Conservation (phyloP, 2,329 filamentous ascomycete genomes). For the Fusarium mangiferae region DNA sequence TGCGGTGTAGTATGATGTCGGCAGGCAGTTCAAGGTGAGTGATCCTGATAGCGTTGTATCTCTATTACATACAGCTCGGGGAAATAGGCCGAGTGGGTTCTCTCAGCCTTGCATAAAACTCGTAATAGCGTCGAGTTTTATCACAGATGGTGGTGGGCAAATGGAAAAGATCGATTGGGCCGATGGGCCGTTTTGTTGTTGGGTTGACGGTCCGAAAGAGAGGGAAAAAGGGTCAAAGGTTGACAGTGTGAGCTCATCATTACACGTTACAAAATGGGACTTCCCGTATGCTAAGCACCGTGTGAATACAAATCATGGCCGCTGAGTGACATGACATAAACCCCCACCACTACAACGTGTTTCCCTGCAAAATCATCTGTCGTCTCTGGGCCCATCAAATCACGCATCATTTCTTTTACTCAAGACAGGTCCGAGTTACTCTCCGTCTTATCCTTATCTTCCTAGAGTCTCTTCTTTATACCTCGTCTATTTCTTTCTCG, state of each 20-base stretch:
- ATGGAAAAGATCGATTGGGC: slow-evolving; percentile 39
- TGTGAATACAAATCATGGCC: slow-evolving; percentile 19
- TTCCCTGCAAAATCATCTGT: slow-evolving; percentile 39
- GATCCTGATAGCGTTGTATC: background rate
- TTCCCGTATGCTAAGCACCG: background rate
- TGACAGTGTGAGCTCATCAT: slow-evolving; percentile 8
- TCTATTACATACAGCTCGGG: slow-evolving; percentile 15
- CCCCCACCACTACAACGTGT: slow-evolving; percentile 43
- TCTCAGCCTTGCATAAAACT: slow-evolving; percentile 39
- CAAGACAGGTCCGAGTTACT: slow-evolving; percentile 30
- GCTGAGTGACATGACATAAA: slow-evolving; percentile 40
- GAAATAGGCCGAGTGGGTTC: slow-evolving; percentile 27
- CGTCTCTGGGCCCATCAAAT: slow-evolving; percentile 43
- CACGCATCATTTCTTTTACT: slow-evolving; percentile 45
- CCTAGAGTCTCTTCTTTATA: slow-evolving; percentile 20
- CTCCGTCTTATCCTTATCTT: slow-evolving; percentile 36
- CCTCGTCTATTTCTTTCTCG: slow-evolving; percentile 17
- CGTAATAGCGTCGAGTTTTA: slow-evolving; percentile 27
- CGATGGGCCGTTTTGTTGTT: slow-evolving; percentile 38
- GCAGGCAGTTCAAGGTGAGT: slow-evolving; percentile 4
- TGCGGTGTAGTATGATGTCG: slow-evolving; percentile 22
- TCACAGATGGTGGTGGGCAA: slow-evolving; percentile 27
- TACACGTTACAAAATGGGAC: background rate
- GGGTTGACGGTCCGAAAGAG: slow-evolving; percentile 36
- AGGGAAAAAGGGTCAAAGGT: background rate